A percentile compares a stretch with the other conserved stretches of the same genome.
Evolutionary conservation across 768 basidiomycete species (phyloP).

Genomic region (Kwoniella bestiolae): DNA sequence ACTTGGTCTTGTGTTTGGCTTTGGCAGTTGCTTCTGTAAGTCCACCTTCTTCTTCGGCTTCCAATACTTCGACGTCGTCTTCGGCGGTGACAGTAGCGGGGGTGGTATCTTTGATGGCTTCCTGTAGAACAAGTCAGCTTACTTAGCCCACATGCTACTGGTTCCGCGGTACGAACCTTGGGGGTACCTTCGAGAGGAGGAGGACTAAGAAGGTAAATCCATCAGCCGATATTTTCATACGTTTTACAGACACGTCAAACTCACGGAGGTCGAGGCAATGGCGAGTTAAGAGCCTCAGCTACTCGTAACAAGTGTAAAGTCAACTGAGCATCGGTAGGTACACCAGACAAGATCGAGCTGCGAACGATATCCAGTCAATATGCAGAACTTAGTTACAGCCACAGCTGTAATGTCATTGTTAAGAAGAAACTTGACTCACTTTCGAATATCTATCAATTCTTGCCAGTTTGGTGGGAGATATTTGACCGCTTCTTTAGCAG

Average conservation of each 20-base stretch:
- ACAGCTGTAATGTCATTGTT: neutral
- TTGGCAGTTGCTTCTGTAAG: conserved; percentile 45
- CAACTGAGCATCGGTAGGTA: conserved; percentile 59
- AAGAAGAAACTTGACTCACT: conserved; percentile 37
- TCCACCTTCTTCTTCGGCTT: conserved; percentile 56
- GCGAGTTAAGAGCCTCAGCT: conserved; percentile 50
- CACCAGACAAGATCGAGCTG: conserved; percentile 57
- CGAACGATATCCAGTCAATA: neutral
- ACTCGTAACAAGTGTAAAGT: conserved; percentile 58
- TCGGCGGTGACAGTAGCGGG: conserved; percentile 47
- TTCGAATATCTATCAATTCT: conserved; percentile 57
- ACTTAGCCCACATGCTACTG: no score
- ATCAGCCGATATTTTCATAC: conserved; percentile 1
- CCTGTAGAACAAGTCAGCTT: conserved; percentile 25
- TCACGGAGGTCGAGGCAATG: conserved; percentile 54
- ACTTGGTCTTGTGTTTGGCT: conserved; percentile 54
- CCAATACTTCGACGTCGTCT: conserved; percentile 47
- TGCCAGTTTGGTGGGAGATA: conserved; percentile 59
- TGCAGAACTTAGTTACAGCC: conserved; percentile 5
- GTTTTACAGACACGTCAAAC: conserved; percentile 17
- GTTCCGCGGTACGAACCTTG: conserved; percentile 27
- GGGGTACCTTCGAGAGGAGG: conserved; percentile 53
- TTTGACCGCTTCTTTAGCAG: conserved; percentile 42
- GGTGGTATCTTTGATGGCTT: conserved; percentile 53
- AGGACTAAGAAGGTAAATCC: conserved; percentile 37